Base-by-base conservation (phyloP, 2,329 filamentous ascomycete species). In the Colletotrichum trifolii region DNA sequence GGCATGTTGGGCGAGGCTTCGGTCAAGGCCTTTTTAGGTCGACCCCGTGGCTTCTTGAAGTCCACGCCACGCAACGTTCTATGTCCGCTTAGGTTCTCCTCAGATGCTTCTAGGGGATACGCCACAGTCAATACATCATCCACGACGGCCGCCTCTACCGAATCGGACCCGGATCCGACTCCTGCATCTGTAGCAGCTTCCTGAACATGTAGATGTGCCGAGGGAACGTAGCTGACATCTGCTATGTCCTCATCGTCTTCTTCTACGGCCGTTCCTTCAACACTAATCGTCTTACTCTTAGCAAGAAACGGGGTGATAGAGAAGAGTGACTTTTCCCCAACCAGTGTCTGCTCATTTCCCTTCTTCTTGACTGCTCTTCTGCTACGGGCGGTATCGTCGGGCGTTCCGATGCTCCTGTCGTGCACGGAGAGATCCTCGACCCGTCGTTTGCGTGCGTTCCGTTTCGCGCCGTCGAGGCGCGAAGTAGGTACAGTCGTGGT, bases 221-320 rank as follows among this genome's bases (percentile, higher is more conserved):
- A 39, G 10, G 66, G 66, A 9, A 68, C 63, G 8, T 68, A 67
- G 34, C 60, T 67, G 42, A 58, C 57, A 17, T 69, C 65, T 8
- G 66, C 66, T 7, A 54, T 61, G 38, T 68, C 68, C 17, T 78
- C 81, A 36, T 74, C 68, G 4, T 64, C 71, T 17, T 71, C 69
- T 12, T 78, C 76, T 25, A 77, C 76, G 34, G 80, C 80, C 7
- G 56, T 59, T 12, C 73, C 72, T n/a, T 66, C 64, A n/a, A 69
- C 54, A 33, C 39, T 89, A 66, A 84, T 74, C 6, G 76, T 82
- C 76, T 85, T 88, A 34, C 87, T 90, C 54, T 90, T 88, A 76
- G 94, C 97, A 67, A 98, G 83, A 81, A 97, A 97, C 0, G 95
- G 95, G 0, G 95, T 98, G 68, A 97, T 93, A 4, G 94, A 97